These are phyloP conservation scores for Neonectria punicea DNA, from an alignment of 2,329 filamentous ascomycete species.

Conservation along the genomic window DNA sequence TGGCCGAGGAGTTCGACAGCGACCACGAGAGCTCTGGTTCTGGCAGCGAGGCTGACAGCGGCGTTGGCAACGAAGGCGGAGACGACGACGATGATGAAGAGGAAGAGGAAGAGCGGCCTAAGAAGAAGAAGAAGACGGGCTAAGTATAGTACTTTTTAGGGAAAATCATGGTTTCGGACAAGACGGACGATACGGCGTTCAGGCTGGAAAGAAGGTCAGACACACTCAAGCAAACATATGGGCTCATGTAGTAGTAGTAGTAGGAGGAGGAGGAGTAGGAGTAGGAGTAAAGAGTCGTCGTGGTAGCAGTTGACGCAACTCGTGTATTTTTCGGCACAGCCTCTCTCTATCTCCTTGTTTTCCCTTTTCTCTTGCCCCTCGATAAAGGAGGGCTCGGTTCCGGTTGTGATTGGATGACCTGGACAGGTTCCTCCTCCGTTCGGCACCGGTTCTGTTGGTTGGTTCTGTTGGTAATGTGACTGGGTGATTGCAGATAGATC, in stretches of 20 bases:
- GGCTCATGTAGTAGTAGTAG: conserved; percentile 8
- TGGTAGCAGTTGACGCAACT: neutral
- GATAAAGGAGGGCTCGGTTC: neutral
- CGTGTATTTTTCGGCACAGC: neutral
- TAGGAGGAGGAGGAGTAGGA: neutral
- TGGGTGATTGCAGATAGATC: neutral
- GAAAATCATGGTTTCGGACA: conserved; percentile 32
- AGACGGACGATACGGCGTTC: conserved; percentile 41
- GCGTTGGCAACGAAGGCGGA: conserved; percentile 58
- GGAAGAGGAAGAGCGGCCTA: conserved; percentile 57
- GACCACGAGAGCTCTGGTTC: conserved; percentile 87
- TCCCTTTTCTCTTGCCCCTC: conserved; percentile 21
- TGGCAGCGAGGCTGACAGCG: conserved; percentile 67
- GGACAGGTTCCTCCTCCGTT: neutral
- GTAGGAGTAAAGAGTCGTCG: neutral
- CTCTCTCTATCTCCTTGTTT: neutral
- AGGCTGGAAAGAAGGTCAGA: conserved; percentile 42
- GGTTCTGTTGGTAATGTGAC: neutral
- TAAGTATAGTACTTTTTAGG: conserved; percentile 31
- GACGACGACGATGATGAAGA: conserved; percentile 54
- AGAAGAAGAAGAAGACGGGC: conserved; percentile 61
- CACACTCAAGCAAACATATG: conserved; percentile 8
- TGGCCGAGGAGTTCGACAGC: conserved; percentile 95
- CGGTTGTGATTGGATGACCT: conserved; percentile 2
- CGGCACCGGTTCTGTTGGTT: too few species aligned